Percentiles rank a stretch among this genome's conserved stretches.
Evolutionary conservation across 257 asterid genomes (phyloP).

Genomic region (Phtheirospermum japonicum): DNA sequence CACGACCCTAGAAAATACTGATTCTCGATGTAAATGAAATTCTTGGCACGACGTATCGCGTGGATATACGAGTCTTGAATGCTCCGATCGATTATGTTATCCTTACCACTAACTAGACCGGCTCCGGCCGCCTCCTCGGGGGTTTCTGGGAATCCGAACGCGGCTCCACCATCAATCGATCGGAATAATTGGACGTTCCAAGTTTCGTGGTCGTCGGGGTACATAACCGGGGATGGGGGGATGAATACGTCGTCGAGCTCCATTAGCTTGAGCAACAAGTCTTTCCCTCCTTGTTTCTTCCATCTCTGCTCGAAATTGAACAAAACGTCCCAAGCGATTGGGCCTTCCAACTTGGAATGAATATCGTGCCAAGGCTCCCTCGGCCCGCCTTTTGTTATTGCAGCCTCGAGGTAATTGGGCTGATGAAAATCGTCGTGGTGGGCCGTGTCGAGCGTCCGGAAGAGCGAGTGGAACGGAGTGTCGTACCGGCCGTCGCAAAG

Average conservation of each 20-base stretch:
- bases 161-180: constrained; percentile 93
- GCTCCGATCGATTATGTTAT: constrained; percentile 74
- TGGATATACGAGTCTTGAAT: constrained; percentile 84
- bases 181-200: constrained; percentile 87
- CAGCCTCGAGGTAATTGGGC: constrained; percentile 68
- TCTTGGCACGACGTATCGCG: constrained; percentile 85
- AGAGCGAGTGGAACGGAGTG: constrained; percentile 76
- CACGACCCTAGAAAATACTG: constrained; percentile 81
- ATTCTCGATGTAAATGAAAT: constrained; percentile 73
- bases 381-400: constrained; percentile 71
- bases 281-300: constrained; percentile 83
- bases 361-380: constrained; percentile 94
- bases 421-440: constrained; percentile 89
- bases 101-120: constrained; percentile 81
- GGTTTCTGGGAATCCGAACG: constrained; percentile 76
- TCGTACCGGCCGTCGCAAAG: constrained; percentile 88
- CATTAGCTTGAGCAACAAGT: constrained; percentile 53
- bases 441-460: constrained; percentile 75
- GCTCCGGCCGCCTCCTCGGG: constrained; percentile 75
- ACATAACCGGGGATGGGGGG: constrained; percentile 75
- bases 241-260: constrained; percentile 57
- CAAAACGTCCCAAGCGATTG: constrained; percentile 84
- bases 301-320: constrained; percentile 89
- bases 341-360: constrained; percentile 77
- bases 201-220: constrained; percentile 63